Evolutionary conservation across 129 eudicot species (phyloP), one percentile per base, ranked within the genome.

Genomic region (Flaveria sonorensis): DNA sequence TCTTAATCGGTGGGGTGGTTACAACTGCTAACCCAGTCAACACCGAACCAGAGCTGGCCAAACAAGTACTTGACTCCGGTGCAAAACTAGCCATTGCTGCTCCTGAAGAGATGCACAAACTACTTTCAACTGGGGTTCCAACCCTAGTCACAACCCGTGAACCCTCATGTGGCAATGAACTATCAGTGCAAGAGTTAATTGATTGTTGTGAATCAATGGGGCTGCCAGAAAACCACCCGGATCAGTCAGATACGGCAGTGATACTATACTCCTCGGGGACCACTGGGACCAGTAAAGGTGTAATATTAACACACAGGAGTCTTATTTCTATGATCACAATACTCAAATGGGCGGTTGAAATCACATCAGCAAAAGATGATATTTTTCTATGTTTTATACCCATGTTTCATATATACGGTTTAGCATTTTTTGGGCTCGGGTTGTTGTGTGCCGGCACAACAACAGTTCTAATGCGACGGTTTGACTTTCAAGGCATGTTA

Each of bases 241-340:
- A 56, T 48, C 92, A 89, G 32, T 87, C 90, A 2, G 97, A 91
- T 53, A 85, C 85, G 2, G 97, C 97, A 6, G 92, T 87, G 16
- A 67, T 91, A 8, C 48, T 91, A 16, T 91, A 91, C 77, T 91
- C 95, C 6, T 91, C 95, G 4, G 95, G 95, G 23, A 91, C 97
- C 42, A 91, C 92, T 0, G 97, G 97, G 61, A 81, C 84, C 7
- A 87, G 97, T 61, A 91, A 91, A 80, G 97, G 95, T 8, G 97
- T 87, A 4, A 73, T 85, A 36, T 12, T 89, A 19, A 85, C 97
- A 24, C 97, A 91, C 68, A 43, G 87, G 32, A 87, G 85, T 72
- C 69, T 88, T 47, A 76, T 91, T 14, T 74, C 89, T 15, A 72
- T 86, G 61, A 68, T 87, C 51, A 75, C 59, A 12, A 39, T 87